Conservation (phyloP, 75 land plant genomes). For the Selaginella tamariscina region DNA sequence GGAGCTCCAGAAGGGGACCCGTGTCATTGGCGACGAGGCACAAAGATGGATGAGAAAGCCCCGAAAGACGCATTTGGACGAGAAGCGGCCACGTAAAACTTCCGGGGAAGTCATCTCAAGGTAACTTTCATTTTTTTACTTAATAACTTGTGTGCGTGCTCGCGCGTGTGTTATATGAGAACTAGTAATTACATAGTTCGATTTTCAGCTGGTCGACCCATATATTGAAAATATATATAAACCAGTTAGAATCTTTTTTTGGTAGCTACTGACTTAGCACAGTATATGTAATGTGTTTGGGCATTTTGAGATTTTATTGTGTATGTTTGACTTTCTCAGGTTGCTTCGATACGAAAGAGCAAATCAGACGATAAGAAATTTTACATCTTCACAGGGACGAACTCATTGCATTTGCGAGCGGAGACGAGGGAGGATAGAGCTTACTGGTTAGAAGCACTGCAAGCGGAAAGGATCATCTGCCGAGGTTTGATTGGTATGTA, state of each 20-base stretch:
- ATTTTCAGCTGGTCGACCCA: too few species aligned
- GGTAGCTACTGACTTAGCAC: too few species aligned
- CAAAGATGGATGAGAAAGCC: constrained; percentile 5
- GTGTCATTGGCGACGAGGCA: constrained; percentile 10
- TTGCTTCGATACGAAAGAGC: constrained; percentile 2
- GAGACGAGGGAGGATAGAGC: neutral
- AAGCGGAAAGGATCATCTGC: constrained; percentile 4
- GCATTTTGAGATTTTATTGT: too few species aligned
- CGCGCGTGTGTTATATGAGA: too few species aligned
- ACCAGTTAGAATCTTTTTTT: too few species aligned
- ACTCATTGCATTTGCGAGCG: constrained; percentile 5
- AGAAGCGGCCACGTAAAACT: neutral
- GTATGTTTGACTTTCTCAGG: neutral
- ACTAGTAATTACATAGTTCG: too few species aligned
- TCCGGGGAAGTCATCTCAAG: neutral
- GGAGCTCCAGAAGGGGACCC: neutral
- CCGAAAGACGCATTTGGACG: neutral
- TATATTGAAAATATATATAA: too few species aligned
- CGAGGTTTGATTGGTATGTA: neutral
- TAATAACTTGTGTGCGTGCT: neutral
- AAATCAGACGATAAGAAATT: constrained; percentile 10
- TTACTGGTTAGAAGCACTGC: constrained; percentile 10
- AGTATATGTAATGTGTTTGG: too few species aligned
- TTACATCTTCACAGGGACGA: neutral
- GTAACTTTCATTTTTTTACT: neutral